Evolutionary conservation across 306 rosid genomes (phyloP).

Genomic region (Sesbania bispinosa): DNA sequence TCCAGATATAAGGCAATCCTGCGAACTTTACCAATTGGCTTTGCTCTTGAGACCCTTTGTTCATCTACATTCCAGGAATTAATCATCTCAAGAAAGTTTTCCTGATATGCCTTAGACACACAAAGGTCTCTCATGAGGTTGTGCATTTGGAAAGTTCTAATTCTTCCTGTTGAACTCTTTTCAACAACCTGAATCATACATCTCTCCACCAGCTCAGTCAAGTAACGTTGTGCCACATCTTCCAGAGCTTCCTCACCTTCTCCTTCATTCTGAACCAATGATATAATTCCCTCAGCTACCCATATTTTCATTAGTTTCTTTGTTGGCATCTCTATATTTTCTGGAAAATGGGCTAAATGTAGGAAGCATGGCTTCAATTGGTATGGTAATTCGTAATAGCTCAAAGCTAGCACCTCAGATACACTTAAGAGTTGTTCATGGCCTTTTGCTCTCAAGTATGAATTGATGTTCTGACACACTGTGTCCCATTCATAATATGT

Average conservation of each 20-base stretch:
- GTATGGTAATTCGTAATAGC: conserved; percentile 54
- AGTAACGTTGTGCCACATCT: conserved; percentile 35
- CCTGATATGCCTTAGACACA: conserved; percentile 36
- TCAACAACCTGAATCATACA: conserved; percentile 42
- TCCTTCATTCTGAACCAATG: conserved; percentile 27
- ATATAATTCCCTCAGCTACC: conserved; percentile 61
- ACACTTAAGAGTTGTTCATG: conserved; percentile 33
- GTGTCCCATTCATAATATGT: conserved; percentile 45
- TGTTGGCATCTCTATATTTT: conserved; percentile 46
- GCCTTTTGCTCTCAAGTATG: conserved; percentile 34
- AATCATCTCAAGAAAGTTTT: conserved; percentile 39
- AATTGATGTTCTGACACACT: conserved; percentile 36
- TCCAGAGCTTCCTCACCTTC: conserved; percentile 36
- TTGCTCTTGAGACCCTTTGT: background rate
- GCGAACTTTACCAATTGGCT: conserved; percentile 27
- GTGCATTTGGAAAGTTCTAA: conserved; percentile 50
- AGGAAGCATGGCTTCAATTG: conserved; percentile 57
- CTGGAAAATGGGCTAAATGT: conserved; percentile 51
- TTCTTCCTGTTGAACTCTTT: conserved; percentile 39
- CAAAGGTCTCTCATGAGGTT: conserved; percentile 52
- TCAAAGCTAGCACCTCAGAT: conserved; percentile 43
- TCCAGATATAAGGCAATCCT: conserved; percentile 34
- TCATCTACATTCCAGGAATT: conserved; percentile 28
- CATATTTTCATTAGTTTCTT: conserved; percentile 45
- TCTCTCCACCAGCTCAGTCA: conserved; percentile 43